These are phyloP conservation scores for Clonostachys byssicola DNA, from an alignment of 2,329 filamentous ascomycete species.

Conservation along the genomic window DNA sequence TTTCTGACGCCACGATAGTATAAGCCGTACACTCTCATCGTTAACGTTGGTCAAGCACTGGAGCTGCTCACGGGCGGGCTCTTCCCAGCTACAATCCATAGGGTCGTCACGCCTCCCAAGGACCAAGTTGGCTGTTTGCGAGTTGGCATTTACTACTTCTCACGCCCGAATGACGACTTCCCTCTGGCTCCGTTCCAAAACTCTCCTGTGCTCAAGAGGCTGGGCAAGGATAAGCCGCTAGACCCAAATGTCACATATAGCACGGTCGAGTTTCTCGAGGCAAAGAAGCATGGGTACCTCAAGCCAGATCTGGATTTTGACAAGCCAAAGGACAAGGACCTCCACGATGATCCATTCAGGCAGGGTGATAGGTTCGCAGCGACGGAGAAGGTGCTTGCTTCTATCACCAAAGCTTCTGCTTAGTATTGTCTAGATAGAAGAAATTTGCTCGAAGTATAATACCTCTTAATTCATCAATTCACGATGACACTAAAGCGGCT, in stretches of 20 bases:
- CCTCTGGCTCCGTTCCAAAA: slow-evolving; percentile 25
- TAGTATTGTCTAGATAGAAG: no score
- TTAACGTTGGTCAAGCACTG: slow-evolving; percentile 27
- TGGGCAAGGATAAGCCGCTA: slow-evolving; percentile 17
- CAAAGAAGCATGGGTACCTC: slow-evolving; percentile 20
- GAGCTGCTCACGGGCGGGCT: slow-evolving; percentile 22
- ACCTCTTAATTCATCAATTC: no score
- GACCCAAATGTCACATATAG: slow-evolving; percentile 15
- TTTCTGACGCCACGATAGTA: slow-evolving; percentile 8
- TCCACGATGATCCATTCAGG: background rate
- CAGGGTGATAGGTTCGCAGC: background rate
- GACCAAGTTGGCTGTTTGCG: slow-evolving; percentile 28
- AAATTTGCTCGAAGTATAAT: no score
- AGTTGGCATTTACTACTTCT: slow-evolving; percentile 32
- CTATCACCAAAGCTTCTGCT: no score
- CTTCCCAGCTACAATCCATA: slow-evolving; percentile 21
- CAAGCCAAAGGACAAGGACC: slow-evolving; percentile 3
- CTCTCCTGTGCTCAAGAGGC: slow-evolving; percentile 21
- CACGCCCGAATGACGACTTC: slow-evolving; percentile 26
- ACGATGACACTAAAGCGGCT: no score
- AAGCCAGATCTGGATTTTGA: slow-evolving; percentile 19
- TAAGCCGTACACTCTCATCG: slow-evolving; percentile 26
- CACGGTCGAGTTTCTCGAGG: slow-evolving; percentile 19
- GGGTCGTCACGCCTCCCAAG: slow-evolving; percentile 18
- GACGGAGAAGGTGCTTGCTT: background rate